Conservation (phyloP, 2,329 filamentous ascomycete species). For the Aspergillus phoenicis region DNA sequence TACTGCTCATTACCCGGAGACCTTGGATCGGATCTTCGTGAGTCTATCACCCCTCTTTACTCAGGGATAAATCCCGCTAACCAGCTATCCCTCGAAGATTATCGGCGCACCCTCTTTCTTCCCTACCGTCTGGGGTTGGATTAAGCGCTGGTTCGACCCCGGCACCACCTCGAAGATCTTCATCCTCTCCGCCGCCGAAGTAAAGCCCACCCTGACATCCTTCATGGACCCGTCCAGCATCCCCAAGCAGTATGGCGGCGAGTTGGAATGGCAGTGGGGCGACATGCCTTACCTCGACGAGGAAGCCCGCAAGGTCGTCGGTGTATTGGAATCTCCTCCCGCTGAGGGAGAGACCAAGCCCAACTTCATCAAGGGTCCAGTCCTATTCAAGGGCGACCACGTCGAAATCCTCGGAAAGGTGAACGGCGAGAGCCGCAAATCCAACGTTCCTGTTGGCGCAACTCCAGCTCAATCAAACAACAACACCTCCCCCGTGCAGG, state of each 20-base stretch:
- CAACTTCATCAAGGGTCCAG: slow-evolving; percentile 37
- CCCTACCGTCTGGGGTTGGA: slow-evolving; percentile 86
- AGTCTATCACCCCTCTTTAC: slow-evolving; percentile 22
- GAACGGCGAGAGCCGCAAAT: slow-evolving; percentile 35
- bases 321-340: slow-evolving; percentile 33
- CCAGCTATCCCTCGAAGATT: slow-evolving; percentile 55
- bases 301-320: slow-evolving; percentile 37
- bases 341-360: slow-evolving; percentile 30
- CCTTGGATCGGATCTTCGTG: slow-evolving; percentile 77
- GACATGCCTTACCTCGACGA: slow-evolving; percentile 72
- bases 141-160: slow-evolving; percentile 94
- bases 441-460: slow-evolving; percentile 28
- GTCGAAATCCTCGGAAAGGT: slow-evolving; percentile 39
- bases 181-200: slow-evolving; percentile 74
- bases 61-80: not conserved
- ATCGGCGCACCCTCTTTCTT: slow-evolving; percentile 91
- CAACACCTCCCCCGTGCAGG: not conserved
- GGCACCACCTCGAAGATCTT: slow-evolving; percentile 96
- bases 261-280: slow-evolving; percentile 80
- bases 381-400: slow-evolving; percentile 38
- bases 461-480: not conserved
- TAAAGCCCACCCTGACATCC: slow-evolving; percentile 72
- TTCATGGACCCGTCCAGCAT: slow-evolving; percentile 85
- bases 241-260: slow-evolving; percentile 85
- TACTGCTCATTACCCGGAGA: slow-evolving; percentile 94